Evolutionary conservation across 371 early-diverging fungal species (phyloP).

Genomic region (Mucor irregularis): DNA sequence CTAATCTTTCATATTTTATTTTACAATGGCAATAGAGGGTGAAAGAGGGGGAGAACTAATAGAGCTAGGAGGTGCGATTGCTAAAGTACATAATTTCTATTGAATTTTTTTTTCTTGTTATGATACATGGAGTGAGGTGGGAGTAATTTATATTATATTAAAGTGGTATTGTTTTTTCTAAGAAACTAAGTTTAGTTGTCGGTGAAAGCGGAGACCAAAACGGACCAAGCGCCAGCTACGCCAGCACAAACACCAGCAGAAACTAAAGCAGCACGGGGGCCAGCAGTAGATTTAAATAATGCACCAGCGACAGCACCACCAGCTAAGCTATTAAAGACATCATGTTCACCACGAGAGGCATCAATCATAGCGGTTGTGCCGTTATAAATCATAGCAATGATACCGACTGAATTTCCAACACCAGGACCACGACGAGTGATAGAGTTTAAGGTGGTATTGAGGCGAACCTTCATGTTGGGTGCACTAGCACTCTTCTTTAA

Average conservation of each 20-base stretch:
- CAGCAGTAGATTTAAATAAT: constrained; percentile 74
- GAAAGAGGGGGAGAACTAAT: no score
- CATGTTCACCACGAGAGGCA: constrained; percentile 61
- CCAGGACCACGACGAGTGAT: constrained; percentile 88
- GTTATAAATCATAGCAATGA: constrained; percentile 83
- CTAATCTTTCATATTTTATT: no score
- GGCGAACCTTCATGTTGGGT: constrained; percentile 68
- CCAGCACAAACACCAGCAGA: constrained; percentile 64
- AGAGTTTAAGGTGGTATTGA: constrained; percentile 83
- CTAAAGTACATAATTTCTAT: no score
- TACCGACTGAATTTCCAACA: constrained; percentile 82
- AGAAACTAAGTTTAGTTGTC: constrained; percentile 27
- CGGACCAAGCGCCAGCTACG: constrained; percentile 54
- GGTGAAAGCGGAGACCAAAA: constrained; percentile 36
- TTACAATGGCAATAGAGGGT: no score
- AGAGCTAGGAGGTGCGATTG: no score
- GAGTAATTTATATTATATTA: no score
- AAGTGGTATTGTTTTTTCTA: neutral
- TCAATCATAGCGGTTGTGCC: constrained; percentile 71
- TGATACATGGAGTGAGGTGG: no score
- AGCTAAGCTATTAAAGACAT: constrained; percentile 66
- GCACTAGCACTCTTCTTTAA: constrained; percentile 59
- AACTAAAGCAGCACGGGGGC: constrained; percentile 54
- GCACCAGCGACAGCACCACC: constrained; percentile 80
- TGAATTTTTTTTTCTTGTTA: no score